These are phyloP conservation scores for Kregervanrija fluxuum DNA, from an alignment of 805 yeast species.

Conservation along the genomic window DNA sequence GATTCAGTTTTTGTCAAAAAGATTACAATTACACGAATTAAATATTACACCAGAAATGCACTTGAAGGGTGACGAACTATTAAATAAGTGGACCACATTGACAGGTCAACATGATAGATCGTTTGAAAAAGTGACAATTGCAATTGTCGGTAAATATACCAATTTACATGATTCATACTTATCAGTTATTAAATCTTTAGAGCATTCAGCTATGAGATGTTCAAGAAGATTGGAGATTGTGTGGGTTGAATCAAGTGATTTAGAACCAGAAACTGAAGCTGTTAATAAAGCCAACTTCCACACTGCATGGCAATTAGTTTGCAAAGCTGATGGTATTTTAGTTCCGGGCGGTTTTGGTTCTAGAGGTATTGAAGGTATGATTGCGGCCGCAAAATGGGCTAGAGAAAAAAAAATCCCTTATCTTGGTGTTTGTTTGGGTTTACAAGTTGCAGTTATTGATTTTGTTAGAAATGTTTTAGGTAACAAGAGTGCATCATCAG, in stretches of 20 bases:
- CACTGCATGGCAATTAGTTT: conserved; percentile 90
- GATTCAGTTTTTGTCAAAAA: conserved; percentile 61
- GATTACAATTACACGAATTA: conserved; percentile 53
- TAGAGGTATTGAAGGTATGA: conserved; percentile 98
- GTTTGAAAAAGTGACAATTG: conserved; percentile 83
- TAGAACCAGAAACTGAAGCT: conserved; percentile 66
- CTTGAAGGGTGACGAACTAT: conserved; percentile 60
- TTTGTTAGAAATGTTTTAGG: conserved; percentile 78
- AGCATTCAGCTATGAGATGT: conserved; percentile 91
- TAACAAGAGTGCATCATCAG: conserved; percentile 60
- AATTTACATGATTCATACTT: conserved; percentile 91
- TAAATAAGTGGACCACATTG: conserved; percentile 71
- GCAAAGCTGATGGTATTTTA: conserved; percentile 91
- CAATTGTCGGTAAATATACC: conserved; percentile 96
- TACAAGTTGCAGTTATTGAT: conserved; percentile 95
- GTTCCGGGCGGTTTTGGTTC: conserved; percentile 98
- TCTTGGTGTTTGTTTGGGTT: conserved; percentile 94
- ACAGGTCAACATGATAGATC: conserved; percentile 79
- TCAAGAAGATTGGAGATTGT: conserved; percentile 75
- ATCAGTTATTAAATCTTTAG: conserved; percentile 91
- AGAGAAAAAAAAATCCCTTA: conserved; percentile 91
- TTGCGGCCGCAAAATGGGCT: conserved; percentile 96
- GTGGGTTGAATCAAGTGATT: conserved; percentile 94
- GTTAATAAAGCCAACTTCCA: conserved; percentile 72
- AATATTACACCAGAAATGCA: conserved; percentile 41